Evolutionary conservation across 768 basidiomycete species (phyloP), one percentile per base, ranked within the genome.

Genomic region (Termitomyces sp.): DNA sequence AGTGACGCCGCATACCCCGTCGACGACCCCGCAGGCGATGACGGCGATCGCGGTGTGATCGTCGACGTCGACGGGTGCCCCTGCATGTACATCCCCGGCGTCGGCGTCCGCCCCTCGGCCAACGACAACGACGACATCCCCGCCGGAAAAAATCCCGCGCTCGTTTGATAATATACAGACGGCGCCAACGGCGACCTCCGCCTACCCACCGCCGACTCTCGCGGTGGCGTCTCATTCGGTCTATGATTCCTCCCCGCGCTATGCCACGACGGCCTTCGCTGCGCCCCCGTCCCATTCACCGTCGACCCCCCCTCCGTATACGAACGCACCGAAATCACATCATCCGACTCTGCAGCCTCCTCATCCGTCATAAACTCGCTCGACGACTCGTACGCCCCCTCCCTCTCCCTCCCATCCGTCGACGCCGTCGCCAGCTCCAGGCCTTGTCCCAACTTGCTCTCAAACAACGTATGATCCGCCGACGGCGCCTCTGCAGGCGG

Each of bases 401-500:
- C 79, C 36, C 65, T 73, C 64, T 87, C 82, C n/a, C 87, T 76
- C 3, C 84, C 83, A 5, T 77, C 79, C 1, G 79, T 80, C 2
- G 86, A 77, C 20, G 82, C 75, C 1, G 90, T 92, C 13, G 88
- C 90, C 12, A 91, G 71, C 44, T 82, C 83, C 20, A 92, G 71
- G 0, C 87, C 77, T 50, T 80, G 77, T 22, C 82, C 90, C 13
- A 92, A 76, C 51, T 85, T 78, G 58, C 77, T 80, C 66, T 90
- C 86, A 63, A 89, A 92, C 20, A 84, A 71, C 2, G 79, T 78
- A 47, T 83, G 88, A 62, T 82, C 88, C 24, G 79, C 79, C 10
- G 81, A 76, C 0, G 90, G 77, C 1, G 90, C 91, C 63, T 87
- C 88, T 1, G 85, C 82, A 4, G 90, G 88, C 26, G 91, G 90